Percentiles rank a stretch among this genome's conserved stretches.
Conservation (phyloP, 345 rosid species). For the Lagerstroemia speciosa region DNA sequence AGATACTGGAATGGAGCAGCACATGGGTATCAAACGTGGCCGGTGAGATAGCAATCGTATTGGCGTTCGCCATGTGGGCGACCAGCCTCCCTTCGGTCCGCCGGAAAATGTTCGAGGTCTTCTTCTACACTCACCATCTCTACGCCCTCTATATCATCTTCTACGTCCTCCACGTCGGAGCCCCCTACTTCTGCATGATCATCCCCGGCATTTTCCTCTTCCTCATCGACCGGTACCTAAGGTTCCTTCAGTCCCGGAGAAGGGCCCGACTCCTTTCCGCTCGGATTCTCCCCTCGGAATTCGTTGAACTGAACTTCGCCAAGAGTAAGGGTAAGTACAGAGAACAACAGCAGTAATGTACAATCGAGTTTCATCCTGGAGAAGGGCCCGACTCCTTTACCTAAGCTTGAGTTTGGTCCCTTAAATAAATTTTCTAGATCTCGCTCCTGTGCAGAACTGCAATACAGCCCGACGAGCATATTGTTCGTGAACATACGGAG, state of each 20-base stretch:
- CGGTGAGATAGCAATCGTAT: constrained; percentile 47
- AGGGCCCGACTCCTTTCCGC: constrained; percentile 44
- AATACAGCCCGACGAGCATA: constrained; percentile 56
- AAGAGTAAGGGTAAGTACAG: constrained; percentile 36
- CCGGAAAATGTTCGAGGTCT: constrained; percentile 58
- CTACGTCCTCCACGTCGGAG: constrained; percentile 56
- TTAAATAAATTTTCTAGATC: not conserved
- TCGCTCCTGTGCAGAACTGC: constrained; percentile 31
- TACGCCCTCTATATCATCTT: constrained; percentile 55
- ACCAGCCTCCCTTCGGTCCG: constrained; percentile 49
- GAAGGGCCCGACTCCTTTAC: no score
- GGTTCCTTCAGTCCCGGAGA: constrained; percentile 63
- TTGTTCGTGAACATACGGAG: constrained; percentile 62
- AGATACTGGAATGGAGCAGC: constrained; percentile 47
- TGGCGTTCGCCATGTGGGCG: constrained; percentile 55
- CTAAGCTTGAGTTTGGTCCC: no score
- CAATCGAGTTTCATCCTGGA: no score
- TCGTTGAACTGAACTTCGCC: constrained; percentile 62
- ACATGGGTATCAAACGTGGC: constrained; percentile 43
- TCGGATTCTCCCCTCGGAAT: constrained; percentile 48
- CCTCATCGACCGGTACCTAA: constrained; percentile 57
- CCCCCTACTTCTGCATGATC: constrained; percentile 36
- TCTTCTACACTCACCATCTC: constrained; percentile 70
- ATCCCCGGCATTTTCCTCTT: constrained; percentile 80
- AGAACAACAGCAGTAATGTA: no score